These are phyloP conservation scores for Erythrophleum ivorense DNA, from an alignment of 331 rosid genomes.

Conservation along the genomic window DNA sequence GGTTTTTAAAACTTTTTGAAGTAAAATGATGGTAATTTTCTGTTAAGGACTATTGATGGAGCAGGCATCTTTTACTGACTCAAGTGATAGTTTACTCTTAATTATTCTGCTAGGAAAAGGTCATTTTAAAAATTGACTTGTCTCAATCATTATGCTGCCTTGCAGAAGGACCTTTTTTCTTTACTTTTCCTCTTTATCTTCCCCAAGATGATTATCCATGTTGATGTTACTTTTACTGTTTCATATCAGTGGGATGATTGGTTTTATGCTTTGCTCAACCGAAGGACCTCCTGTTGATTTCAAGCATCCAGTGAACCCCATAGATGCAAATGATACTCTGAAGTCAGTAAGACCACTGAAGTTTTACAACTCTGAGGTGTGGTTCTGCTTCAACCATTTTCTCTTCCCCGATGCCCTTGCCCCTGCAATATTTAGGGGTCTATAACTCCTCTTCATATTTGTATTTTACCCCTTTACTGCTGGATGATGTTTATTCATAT, in stretches of 20 bases:
- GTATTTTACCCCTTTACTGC: not conserved
- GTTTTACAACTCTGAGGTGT: constrained; percentile 95
- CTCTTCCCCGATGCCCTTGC: not conserved
- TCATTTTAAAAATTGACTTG: constrained; percentile 1
- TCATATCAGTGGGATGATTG: constrained; percentile 88
- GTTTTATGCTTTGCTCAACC: constrained; percentile 98
- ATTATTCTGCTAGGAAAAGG: not conserved
- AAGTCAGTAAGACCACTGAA: constrained; percentile 60
- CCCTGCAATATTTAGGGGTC: not conserved
- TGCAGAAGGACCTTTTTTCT: not conserved
- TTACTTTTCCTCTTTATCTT: not conserved
- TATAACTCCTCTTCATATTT: not conserved
- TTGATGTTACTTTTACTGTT: constrained; percentile 34
- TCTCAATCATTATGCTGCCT: not conserved
- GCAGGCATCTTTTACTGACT: not conserved
- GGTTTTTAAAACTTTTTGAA: not conserved
- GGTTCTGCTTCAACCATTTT: constrained; percentile 33
- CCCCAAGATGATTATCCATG: not conserved
- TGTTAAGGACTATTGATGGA: not conserved
- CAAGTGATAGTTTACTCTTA: not conserved
- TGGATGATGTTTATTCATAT: not conserved
- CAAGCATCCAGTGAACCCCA: constrained; percentile 85
- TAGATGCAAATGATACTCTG: constrained; percentile 54
- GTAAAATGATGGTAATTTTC: not conserved
- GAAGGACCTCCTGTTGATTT: constrained; percentile 92